A percentile compares a stretch with the other conserved stretches of the same genome.
phyloP scores from a whole-genome alignment of 1,284 basidiomycete genomes.

The Trametes pubescens region DNA sequence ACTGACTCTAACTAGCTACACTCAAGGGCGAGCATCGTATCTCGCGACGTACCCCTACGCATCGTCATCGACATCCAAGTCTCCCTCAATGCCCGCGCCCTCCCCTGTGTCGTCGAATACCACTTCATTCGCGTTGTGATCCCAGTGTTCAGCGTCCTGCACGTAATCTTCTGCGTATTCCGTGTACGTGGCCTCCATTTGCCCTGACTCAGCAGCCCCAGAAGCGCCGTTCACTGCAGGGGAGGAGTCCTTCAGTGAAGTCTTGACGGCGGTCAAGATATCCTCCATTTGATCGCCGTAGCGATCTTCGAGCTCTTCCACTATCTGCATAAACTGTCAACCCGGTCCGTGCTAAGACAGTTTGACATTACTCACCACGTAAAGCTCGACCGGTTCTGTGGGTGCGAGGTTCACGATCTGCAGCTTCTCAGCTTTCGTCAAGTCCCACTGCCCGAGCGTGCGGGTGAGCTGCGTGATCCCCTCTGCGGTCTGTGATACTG shows the following conservation, averaged over 20 bases:
- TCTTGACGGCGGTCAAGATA: constrained; percentile 67
- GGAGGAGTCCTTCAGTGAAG: constrained; percentile 50
- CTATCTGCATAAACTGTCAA: constrained; percentile 60
- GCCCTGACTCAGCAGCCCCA: constrained; percentile 11
- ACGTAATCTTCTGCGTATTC: constrained; percentile 39
- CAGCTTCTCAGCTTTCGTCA: constrained; percentile 92
- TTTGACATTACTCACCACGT: constrained; percentile 71
- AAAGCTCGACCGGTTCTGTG: constrained; percentile 84
- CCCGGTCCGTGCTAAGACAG: not conserved
- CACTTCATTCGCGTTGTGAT: constrained; percentile 49
- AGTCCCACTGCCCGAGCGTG: constrained; percentile 68
- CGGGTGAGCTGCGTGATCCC: constrained; percentile 75
- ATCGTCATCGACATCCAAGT: constrained; percentile 77
- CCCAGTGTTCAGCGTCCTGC: constrained; percentile 46
- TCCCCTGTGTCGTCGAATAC: constrained; percentile 74
- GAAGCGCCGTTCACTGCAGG: constrained; percentile 11
- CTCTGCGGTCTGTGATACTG: constrained; percentile 68
- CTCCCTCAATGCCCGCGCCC: constrained; percentile 73
- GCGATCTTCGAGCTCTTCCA: constrained; percentile 90
- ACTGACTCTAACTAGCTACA: too few species aligned
- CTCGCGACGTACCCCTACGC: constrained; percentile 2
- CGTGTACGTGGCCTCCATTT: constrained; percentile 30
- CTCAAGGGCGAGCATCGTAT: too few species aligned
- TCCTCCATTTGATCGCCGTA: constrained; percentile 77
- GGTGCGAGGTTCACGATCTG: constrained; percentile 92